phyloP scores from a whole-genome alignment of 768 basidiomycete species.

The Artomyces pyxidatus region DNA sequence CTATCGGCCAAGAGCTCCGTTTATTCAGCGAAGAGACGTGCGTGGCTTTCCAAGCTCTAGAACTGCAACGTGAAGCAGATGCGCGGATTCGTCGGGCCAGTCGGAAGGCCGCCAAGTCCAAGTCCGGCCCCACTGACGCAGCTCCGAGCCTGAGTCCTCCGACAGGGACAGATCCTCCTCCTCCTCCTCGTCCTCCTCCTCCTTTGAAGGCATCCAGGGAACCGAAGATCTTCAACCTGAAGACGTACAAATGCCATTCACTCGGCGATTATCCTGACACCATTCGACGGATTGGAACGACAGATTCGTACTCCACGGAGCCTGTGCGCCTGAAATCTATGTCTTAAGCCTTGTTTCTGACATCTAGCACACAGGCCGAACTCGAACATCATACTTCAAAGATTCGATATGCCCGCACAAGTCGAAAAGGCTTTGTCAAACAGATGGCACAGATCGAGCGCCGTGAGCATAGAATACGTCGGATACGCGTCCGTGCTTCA shows the following conservation, averaged over 20 bases:
- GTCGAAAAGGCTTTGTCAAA: constrained; percentile 11
- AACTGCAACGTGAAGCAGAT: background rate
- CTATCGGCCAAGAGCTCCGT: constrained; percentile 16
- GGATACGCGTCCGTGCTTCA: background rate
- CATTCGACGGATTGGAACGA: constrained; percentile 26
- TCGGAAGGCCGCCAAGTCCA: background rate
- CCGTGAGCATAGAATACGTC: constrained; percentile 4
- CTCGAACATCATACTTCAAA: constrained; percentile 26
- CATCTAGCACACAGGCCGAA: constrained; percentile 22
- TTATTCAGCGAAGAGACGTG: constrained; percentile 22
- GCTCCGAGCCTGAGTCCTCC: no score
- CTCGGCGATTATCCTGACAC: constrained; percentile 25
- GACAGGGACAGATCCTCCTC: no score
- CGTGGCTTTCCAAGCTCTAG: constrained; percentile 15
- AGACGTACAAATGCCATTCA: constrained; percentile 28
- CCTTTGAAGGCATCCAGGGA: no score
- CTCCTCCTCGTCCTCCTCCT: no score
- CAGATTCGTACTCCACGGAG: constrained; percentile 28
- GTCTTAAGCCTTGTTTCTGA: background rate
- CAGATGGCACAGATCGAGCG: constrained; percentile 21
- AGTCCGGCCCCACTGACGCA: no score
- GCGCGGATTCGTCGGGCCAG: background rate
- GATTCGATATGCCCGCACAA: constrained; percentile 20
- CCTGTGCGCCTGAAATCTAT: constrained; percentile 17
- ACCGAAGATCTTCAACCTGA: constrained; percentile 22